Conservation (phyloP, 176 grass and related monocot species). For the Eragrostis curvula region DNA sequence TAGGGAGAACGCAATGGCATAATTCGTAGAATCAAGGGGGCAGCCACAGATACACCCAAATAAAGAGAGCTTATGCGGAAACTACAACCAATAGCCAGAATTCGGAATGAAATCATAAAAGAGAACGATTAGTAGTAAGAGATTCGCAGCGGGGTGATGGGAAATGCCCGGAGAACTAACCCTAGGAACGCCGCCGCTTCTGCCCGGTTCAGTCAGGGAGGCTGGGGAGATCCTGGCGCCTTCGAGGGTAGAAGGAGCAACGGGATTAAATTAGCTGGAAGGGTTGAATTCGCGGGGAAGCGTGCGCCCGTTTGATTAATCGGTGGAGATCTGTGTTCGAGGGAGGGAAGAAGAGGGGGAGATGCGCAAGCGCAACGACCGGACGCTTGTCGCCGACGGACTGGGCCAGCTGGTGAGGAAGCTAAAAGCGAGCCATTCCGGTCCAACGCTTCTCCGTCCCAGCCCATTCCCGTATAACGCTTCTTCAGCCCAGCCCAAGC, state of each 20-base stretch:
- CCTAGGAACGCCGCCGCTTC: constrained; percentile 41
- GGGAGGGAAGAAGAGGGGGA: background rate
- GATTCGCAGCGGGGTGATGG: background rate
- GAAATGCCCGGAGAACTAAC: constrained; percentile 42
- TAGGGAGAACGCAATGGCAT: background rate
- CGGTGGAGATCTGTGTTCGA: constrained; percentile 31
- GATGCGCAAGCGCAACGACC: constrained; percentile 29
- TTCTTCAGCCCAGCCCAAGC: background rate
- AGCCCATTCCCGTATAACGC: background rate
- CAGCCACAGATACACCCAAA: background rate
- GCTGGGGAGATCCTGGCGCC: constrained; percentile 24
- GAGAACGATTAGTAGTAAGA: background rate
- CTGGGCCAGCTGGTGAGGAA: background rate
- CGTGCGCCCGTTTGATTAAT: constrained; percentile 28
- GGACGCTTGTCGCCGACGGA: constrained; percentile 31
- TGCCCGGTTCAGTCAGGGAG: background rate
- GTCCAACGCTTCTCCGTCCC: background rate
- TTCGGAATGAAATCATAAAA: background rate
- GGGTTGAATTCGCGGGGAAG: constrained; percentile 29
- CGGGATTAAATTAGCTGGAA: constrained; percentile 14
- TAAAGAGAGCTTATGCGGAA: background rate
- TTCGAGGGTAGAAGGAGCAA: background rate
- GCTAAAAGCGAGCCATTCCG: background rate
- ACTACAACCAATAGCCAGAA: background rate
- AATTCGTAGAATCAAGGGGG: background rate